Evolutionary conservation across 148 eudicot genomes (phyloP).

Genomic region (Rhododendron henanense): DNA sequence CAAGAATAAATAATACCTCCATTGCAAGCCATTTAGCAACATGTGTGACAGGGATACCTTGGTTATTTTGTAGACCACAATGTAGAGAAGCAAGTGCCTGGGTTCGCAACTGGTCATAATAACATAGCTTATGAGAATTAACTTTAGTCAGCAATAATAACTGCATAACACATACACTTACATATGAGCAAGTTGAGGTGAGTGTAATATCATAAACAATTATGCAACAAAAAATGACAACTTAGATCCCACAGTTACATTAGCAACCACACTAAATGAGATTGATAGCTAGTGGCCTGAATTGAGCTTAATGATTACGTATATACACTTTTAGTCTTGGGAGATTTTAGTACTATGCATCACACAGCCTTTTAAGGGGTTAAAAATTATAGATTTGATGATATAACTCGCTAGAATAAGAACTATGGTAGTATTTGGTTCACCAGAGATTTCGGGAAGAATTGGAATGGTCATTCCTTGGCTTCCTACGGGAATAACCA

Average conservation of each 20-base stretch:
- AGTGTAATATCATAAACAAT: neutral
- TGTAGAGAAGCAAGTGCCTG: slow-evolving; percentile 94
- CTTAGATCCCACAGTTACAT: neutral
- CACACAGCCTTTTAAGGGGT: neutral
- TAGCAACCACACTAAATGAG: neutral
- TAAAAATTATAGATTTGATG: neutral
- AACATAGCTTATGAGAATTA: slow-evolving; percentile 15
- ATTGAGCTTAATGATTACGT: neutral
- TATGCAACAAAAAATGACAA: neutral
- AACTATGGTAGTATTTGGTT: neutral
- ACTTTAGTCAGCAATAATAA: neutral
- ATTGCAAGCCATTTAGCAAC: slow-evolving; percentile 88
- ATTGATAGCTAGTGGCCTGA: neutral
- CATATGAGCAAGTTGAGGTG: neutral
- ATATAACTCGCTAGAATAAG: neutral
- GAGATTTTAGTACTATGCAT: neutral
- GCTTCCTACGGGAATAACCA: neutral
- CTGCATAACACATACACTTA: neutral
- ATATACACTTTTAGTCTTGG: neutral
- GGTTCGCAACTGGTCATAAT: slow-evolving; percentile 65
- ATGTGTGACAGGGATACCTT: slow-evolving; percentile 80
- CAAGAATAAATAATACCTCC: slow-evolving; percentile 64
- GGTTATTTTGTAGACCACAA: slow-evolving; percentile 77
- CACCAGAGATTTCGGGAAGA: neutral
- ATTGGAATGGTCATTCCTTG: neutral